These are phyloP conservation scores for Thielaviopsis musarum DNA, from an alignment of 2,329 filamentous ascomycete genomes.

Conservation along the genomic window DNA sequence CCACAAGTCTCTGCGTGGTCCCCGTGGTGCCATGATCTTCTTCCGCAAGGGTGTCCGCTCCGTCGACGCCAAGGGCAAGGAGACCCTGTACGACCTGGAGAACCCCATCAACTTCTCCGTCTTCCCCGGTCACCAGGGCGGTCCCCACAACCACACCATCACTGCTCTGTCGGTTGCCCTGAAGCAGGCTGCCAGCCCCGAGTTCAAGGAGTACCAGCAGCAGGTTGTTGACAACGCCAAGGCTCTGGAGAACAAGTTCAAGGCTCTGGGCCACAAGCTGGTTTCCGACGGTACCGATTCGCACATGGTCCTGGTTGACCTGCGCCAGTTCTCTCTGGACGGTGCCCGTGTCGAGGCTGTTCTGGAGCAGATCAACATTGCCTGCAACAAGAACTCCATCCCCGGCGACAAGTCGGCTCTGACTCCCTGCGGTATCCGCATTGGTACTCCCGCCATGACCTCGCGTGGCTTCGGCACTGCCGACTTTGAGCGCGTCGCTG, in stretches of 20 bases:
- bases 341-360: constrained; percentile 92
- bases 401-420: constrained; percentile 95
- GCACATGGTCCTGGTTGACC: constrained; percentile 90
- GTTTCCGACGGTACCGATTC: constrained; percentile 94
- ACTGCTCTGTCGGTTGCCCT: constrained; percentile 88
- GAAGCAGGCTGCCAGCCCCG: constrained; percentile 76
- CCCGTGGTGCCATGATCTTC: constrained; percentile 99
- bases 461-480: constrained; percentile 81
- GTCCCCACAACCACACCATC: constrained; percentile 99
- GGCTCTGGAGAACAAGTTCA: constrained; percentile 69
- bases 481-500: constrained; percentile 79
- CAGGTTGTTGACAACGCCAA: constrained; percentile 89
- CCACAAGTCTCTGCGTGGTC: constrained; percentile 95
- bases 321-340: constrained; percentile 73
- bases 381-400: constrained; percentile 98
- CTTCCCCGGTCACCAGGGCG: constrained; percentile 97
- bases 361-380: constrained; percentile 95
- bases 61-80: constrained; percentile 80
- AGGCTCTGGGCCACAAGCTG: constrained; percentile 79
- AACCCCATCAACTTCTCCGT: constrained; percentile 96
- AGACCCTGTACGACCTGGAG: constrained; percentile 84
- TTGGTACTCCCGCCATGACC: constrained; percentile 95
- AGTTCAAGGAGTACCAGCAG: constrained; percentile 89
- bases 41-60: constrained; percentile 93
- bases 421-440: constrained; percentile 85